Evolutionary conservation across 78 protist species (phyloP), one percentile per base, ranked within the genome.

Genomic region (Reticulomyxa filosa): DNA sequence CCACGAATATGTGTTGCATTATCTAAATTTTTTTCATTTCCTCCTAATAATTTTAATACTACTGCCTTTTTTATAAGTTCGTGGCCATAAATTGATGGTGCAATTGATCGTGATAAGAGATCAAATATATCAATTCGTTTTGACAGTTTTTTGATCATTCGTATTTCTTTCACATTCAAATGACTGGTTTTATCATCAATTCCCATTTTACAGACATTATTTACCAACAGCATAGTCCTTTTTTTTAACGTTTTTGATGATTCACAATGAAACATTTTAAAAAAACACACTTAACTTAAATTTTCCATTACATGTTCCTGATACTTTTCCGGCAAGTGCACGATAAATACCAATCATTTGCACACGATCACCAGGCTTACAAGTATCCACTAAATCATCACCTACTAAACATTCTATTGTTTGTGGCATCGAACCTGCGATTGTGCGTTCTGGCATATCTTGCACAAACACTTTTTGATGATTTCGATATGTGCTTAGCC

Each of bases 381-480:
- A 68, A 0, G 3, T 0, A 57, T 95, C 99, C 29, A 85, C 94
- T 11, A 95, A 80, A 53, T 94, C 98, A 46, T 71, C 66, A 25
- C 76, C 82, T 20, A 95, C 71, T 3, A 92, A 17, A 0, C 85
- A 42, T 38, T 81, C 89, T 8, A 88, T 74, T 1, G 93, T 82
- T 11, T 92, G 77, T 11, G 99, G 99, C 8, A 95, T 81, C 66
- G 88, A 96, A 6, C 99, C 99, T 0, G 97, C 84, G 22, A 97
- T 97, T 11, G 98, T 90, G 2, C 78, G 29, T 75, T 95, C 99
- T 0, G 99, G 99, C 90, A 81, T 82, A 77, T 33, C 69, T 63
- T 68, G 73, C 11, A 73, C 4, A 0, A 57, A 0, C 30, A 67
- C 30, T 50, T 22, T 20, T 69, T 93, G 98, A 55, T 68, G 57